A percentile compares a stretch with the other conserved stretches of the same genome.
phyloP scores from a whole-genome alignment of 805 yeast species.

The Wickerhamiella dianesei region DNA sequence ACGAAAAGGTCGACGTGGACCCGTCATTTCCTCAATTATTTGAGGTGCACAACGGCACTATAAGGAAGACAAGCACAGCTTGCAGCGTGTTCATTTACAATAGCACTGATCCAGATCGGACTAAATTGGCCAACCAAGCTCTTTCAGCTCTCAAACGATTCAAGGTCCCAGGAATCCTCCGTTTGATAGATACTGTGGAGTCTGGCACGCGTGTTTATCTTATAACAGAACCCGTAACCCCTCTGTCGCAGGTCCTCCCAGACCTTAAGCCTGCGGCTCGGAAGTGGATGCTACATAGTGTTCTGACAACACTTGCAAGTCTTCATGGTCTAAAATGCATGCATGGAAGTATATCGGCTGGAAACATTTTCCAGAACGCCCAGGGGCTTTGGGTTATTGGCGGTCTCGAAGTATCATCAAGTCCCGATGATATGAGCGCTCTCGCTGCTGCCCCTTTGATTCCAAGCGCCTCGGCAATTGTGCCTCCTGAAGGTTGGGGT shows the following conservation, averaged over 20 bases:
- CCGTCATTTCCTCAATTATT: conserved; percentile 37
- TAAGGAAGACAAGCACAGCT: conserved; percentile 31
- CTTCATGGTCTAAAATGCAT: conserved; percentile 45
- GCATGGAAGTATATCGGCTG: conserved; percentile 47
- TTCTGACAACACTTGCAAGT: conserved; percentile 42
- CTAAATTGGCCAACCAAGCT: conserved; percentile 29
- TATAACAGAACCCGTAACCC: conserved; percentile 53
- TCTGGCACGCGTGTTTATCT: conserved; percentile 43
- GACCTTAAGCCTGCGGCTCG: conserved; percentile 26
- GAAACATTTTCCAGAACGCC: conserved; percentile 50
- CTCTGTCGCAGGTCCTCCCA: conserved; percentile 33
- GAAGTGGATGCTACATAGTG: conserved; percentile 41
- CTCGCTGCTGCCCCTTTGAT: conserved; percentile 32
- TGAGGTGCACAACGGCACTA: conserved; percentile 47
- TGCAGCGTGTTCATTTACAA: conserved; percentile 60
- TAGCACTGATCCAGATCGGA: conserved; percentile 26
- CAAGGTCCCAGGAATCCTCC: conserved; percentile 56
- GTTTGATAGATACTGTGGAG: conserved; percentile 50
- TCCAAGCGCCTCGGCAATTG: conserved; percentile 20
- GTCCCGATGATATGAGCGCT: conserved; percentile 8
- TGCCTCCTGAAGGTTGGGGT: conserved; percentile 16
- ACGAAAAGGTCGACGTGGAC: conserved; percentile 16
- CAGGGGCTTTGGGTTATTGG: conserved; percentile 75
- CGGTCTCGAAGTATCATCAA: conserved; percentile 61
- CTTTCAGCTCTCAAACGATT: conserved; percentile 37